A percentile compares a stretch with the other conserved stretches of the same genome.
phyloP scores from a whole-genome alignment of 805 yeast genomes.

The Zygoascus flipseniorum region DNA sequence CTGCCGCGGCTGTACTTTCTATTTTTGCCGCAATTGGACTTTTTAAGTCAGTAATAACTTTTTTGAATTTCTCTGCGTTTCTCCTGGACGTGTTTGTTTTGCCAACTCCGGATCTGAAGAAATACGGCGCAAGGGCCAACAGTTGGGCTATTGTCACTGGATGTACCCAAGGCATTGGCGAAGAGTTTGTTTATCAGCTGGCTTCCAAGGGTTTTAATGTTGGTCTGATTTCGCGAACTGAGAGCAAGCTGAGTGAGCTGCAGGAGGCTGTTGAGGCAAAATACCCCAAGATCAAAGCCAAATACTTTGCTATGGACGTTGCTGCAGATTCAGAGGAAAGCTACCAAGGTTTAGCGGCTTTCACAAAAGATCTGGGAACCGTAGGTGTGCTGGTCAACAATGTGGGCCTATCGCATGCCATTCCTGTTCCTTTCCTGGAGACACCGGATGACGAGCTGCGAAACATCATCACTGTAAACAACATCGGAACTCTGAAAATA shows the following conservation, averaged over 20 bases:
- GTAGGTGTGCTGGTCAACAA: constrained; percentile 79
- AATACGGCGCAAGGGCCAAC: constrained; percentile 58
- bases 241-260: constrained; percentile 59
- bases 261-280: constrained; percentile 54
- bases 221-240: constrained; percentile 77
- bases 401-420: constrained; percentile 90
- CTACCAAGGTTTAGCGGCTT: constrained; percentile 42
- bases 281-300: constrained; percentile 49
- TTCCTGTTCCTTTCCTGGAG: constrained; percentile 88
- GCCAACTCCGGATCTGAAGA: constrained; percentile 43
- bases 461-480: constrained; percentile 78
- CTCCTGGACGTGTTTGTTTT: constrained; percentile 50
- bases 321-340: constrained; percentile 51
- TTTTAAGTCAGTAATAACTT: constrained; percentile 43
- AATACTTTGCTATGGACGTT: constrained; percentile 70
- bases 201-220: constrained; percentile 80
- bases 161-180: constrained; percentile 96
- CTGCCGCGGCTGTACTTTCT: constrained; percentile 7
- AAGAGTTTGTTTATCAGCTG: constrained; percentile 79
- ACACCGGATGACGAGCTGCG: constrained; percentile 67
- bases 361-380: constrained; percentile 34
- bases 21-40: constrained; percentile 37
- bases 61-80: constrained; percentile 44
- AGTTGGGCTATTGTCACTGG: constrained; percentile 96
- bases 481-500: constrained; percentile 70